Evolutionary conservation across 2,329 filamentous ascomycete genomes (phyloP), one percentile per base, ranked within the genome.

Genomic region (Thyridium curvatum): DNA sequence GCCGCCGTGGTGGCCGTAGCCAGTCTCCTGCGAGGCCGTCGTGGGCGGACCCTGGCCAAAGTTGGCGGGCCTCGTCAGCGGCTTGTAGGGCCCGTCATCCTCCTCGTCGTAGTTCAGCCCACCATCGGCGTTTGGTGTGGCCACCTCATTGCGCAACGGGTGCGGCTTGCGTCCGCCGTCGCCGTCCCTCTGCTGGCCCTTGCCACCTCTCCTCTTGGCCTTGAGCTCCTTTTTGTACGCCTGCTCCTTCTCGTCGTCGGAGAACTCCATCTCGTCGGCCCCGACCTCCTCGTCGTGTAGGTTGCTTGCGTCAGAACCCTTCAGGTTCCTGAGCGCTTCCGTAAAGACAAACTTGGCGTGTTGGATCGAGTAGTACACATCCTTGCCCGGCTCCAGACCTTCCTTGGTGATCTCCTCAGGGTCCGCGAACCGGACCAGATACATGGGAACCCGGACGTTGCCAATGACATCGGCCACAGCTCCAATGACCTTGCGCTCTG

Each of bases 261-360:
- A 96, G 59, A 97, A 97, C 56, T 97, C 93, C 50, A 88, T 77
- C 57, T 97, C 91, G 30, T 94, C 86, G 26, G 85, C 83, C 13
- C 67, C 80, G 8, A 89, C 75, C 64, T 97, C 91, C 59, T 98
- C 93, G 50, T 97, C 93, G 60, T 95, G 85, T 39, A 95, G 74
- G 56, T 97, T 97, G 37, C 88, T 94, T 8, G 93, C 91, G 60
- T 98, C 93, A 9, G 88, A 93, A 43, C 89, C 88, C 64, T 94
- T 97, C 52, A 84, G 58, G 38, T 72, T 74, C 60, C 84, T 85
- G 41, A 97, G 68, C 7, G 83, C 79, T 57, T 93, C 77, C 0
- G 91, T 96, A 55, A 95, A 93, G 40, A 95, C 87, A 51, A 84
- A 94, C 0, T 74, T 81, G 31, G 88, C 88, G 57, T 93, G 84